Evolutionary conservation across 179 eudicot genomes (phyloP).

Genomic region (Gypsophila paniculata): DNA sequence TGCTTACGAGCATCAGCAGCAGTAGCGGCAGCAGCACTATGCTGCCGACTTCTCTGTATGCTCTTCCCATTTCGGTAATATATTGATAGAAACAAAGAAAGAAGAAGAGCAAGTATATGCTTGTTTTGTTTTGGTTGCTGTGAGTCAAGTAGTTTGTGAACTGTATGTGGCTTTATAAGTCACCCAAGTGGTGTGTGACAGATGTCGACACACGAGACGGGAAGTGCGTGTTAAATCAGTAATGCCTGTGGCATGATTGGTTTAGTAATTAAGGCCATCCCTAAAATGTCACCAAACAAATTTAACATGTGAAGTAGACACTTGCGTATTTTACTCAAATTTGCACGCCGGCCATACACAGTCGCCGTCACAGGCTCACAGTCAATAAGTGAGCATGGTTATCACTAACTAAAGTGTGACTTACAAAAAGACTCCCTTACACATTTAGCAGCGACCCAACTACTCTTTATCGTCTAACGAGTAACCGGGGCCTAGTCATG

Average conservation of each 20-base stretch:
- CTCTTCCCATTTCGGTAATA: constrained; percentile 10
- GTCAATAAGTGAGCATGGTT: too few species aligned
- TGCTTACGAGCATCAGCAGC: constrained; percentile 24
- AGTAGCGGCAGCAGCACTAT: constrained; percentile 14
- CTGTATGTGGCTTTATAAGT: constrained; percentile 20
- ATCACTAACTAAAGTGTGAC: too few species aligned
- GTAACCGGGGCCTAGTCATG: too few species aligned
- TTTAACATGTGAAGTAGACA: too few species aligned
- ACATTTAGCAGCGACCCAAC: too few species aligned
- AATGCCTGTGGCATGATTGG: constrained; percentile 10
- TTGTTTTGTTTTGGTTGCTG: background rate
- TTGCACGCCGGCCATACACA: too few species aligned
- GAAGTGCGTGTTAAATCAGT: background rate
- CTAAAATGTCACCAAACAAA: background rate
- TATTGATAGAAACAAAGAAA: too few species aligned
- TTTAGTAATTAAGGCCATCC: background rate
- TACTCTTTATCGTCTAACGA: too few species aligned
- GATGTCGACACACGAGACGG: constrained; percentile 7
- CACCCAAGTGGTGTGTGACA: constrained; percentile 16
- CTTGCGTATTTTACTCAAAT: background rate
- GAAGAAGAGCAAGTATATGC: too few species aligned
- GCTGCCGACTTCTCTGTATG: background rate
- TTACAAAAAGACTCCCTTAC: background rate
- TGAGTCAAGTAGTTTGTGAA: background rate
- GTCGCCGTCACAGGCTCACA: too few species aligned